Percentiles rank a stretch among this genome's conserved stretches.
Evolutionary conservation across 805 yeast species (phyloP).

Genomic region (Cyberlindnera saturnus): DNA sequence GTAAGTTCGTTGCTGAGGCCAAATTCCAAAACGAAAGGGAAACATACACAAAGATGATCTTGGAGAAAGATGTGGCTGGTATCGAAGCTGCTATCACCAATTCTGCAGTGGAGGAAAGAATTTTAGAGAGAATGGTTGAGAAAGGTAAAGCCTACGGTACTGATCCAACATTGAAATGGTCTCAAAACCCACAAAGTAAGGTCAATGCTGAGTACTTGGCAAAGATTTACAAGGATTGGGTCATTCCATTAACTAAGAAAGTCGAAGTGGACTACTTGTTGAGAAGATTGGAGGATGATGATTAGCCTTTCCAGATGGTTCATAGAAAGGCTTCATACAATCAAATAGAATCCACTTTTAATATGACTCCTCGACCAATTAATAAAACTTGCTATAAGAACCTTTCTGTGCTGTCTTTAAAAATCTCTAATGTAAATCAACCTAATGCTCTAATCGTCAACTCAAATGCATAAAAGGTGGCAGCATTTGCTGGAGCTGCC

Average conservation of each 20-base stretch:
- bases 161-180: slow-evolving; percentile 73
- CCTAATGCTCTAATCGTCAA: slow-evolving; percentile 58
- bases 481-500: slow-evolving; percentile 98
- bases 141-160: slow-evolving; percentile 86
- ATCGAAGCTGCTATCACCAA: slow-evolving; percentile 82
- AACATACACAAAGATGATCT: slow-evolving; percentile 57
- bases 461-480: slow-evolving; percentile 92
- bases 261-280: slow-evolving; percentile 91
- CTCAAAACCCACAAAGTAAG: slow-evolving; percentile 63
- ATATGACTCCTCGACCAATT: not conserved
- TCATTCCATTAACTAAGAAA: slow-evolving; percentile 90
- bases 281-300: slow-evolving; percentile 67
- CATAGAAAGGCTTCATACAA: not conserved
- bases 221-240: slow-evolving; percentile 74
- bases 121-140: slow-evolving; percentile 66
- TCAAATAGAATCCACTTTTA: not conserved
- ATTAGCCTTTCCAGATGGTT: not conserved
- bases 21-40: slow-evolving; percentile 70
- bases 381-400: not conserved
- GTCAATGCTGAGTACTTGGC: slow-evolving; percentile 81
- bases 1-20: slow-evolving; percentile 96
- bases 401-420: not conserved
- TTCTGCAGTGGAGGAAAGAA: slow-evolving; percentile 76
- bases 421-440: not conserved
- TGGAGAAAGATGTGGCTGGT: slow-evolving; percentile 58